Base-by-base conservation (phyloP, 2,329 filamentous ascomycete genomes). In the Akanthomyces lecanii region DNA sequence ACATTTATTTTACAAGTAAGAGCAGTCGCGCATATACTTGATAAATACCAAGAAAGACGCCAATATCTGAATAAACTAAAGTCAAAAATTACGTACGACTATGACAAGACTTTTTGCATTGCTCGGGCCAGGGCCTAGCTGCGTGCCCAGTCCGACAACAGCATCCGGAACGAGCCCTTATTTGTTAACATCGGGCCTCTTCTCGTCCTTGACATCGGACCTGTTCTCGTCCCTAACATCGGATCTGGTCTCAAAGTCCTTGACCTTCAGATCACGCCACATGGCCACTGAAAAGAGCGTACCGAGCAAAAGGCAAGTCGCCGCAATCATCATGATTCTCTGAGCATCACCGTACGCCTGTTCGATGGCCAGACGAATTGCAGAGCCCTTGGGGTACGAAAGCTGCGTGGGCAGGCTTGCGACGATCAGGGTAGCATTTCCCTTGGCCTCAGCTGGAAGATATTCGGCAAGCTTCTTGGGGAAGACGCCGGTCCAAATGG, bases 251-350 rank as follows among this genome's bases (percentile, higher is more conserved):
- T 54, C 38, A 47, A 61, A 52, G n/a, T 54, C 50, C 30, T 61
- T 61, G 38, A 61, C 59, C 42, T 45, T 52, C 21, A 61, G 23
- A 47, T 61, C 59, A 33, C 59, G 47, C 59, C 59, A 61, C 21
- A 53, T 36, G 16, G 36, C 48, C 6, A 61, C 59, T 18, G 59
- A 45, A 10, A 61, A 44, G 21, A 61, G 30, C 7, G 59, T 53
- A n/a, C 21, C 48, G 8, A 55, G 14, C 40, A 53, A 47, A 2
- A 61, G 14, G 8, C 40, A 52, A 14, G 50, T 54, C 8, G 59
- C 50, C 25, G 59, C 30, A 14, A 53, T 53, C 38, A 61, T 44
- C 59, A 61, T 61, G 30, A 61, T 61, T 33, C 59, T 42, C 50
- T 54, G 50, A 16, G 59, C 50, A 23, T 61, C 48, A 21, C 59